Percentiles rank a stretch among this genome's conserved stretches.
phyloP scores from a whole-genome alignment of 1,284 basidiomycete species.

The Hymenochaete sp. region DNA sequence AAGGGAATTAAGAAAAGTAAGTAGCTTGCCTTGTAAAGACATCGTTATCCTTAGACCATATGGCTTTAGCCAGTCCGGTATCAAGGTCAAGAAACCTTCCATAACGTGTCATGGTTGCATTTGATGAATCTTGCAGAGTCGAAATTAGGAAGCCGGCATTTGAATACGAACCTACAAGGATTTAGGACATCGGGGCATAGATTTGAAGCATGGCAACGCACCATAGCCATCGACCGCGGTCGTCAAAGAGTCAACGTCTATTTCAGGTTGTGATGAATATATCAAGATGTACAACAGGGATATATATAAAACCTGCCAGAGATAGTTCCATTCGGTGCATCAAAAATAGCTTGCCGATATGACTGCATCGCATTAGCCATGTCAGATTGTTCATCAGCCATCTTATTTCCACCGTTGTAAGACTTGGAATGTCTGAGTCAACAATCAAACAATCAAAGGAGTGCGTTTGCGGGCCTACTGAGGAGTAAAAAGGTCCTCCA shows the following conservation, averaged over 20 bases:
- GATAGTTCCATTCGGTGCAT: conserved; percentile 49
- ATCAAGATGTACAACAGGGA: background rate
- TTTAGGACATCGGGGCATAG: conserved; percentile 1
- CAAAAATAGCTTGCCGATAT: conserved; percentile 51
- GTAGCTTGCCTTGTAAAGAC: conserved; percentile 39
- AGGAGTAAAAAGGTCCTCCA: conserved; percentile 61
- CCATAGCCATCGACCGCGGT: conserved; percentile 56
- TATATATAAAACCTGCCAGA: background rate
- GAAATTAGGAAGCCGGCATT: conserved; percentile 56
- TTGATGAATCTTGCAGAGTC: conserved; percentile 32
- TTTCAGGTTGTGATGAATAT: background rate
- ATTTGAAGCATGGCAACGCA: conserved; percentile 25
- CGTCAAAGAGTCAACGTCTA: conserved; percentile 49
- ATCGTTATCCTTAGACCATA: conserved; percentile 45
- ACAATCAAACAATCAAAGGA: conserved; percentile 10
- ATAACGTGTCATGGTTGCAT: conserved; percentile 36
- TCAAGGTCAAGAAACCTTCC: conserved; percentile 64
- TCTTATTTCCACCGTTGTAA: conserved; percentile 66
- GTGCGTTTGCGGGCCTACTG: conserved; percentile 31
- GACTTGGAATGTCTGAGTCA: conserved; percentile 28
- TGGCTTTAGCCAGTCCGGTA: conserved; percentile 43
- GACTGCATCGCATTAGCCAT: conserved; percentile 43
- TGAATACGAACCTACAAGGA: conserved; percentile 51
- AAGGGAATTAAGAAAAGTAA: conserved; percentile 1
- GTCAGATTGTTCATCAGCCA: conserved; percentile 34